Base-by-base conservation (phyloP, 768 basidiomycete species). In the Tricholoma sp. region DNA sequence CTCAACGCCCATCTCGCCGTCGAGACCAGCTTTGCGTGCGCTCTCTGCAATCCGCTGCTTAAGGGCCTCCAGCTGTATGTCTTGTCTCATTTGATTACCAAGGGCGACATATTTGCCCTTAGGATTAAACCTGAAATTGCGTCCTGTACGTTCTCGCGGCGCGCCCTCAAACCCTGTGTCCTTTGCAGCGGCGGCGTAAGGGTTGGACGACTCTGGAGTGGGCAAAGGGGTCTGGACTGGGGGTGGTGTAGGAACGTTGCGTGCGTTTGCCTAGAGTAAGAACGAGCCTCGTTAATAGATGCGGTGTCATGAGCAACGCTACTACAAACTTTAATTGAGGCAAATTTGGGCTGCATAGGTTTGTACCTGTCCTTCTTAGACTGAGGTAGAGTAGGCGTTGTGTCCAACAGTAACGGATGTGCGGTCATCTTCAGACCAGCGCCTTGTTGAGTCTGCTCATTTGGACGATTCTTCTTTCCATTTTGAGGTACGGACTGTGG, bases 281-380 rank as follows among this genome's bases (percentile, higher is more conserved):
- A 24, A 24, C 4, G 12, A 24, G 29, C 8, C 49, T 37, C 34
- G 36, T 48, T 3, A 37, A 20, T 18, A 6, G 2, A 42, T 11
- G 48, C n/a, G 49, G 51, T 11, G 3, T 3, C 17, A 2, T 31
- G 2, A 47, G 64, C 15, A 9, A 18, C n/a, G n/a, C 12, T 2
- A 34, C 1, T 32, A 62, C 75, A 49, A 17, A 87, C 91, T 76
- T 89, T 94, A 71, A 96, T 94, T 3, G 93, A 92, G 0, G 95
- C 91, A 70, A 98, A 99, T 71, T 99, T 99, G 50, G 97, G 97
- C 60, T 95, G 94, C 95, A 99, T 98, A 15, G 96, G 94, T 68
- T 95, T 96, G 72, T 97, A 97, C 59, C 89, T 76, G 70, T 97
- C 92, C 70, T 95, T 93, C 72, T 90, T 91, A 28, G 86, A 86